Evolutionary conservation across 495 filamentous ascomycete genomes (phyloP), one percentile per base, ranked within the genome.

Genomic region (Aspergillus affinis): DNA sequence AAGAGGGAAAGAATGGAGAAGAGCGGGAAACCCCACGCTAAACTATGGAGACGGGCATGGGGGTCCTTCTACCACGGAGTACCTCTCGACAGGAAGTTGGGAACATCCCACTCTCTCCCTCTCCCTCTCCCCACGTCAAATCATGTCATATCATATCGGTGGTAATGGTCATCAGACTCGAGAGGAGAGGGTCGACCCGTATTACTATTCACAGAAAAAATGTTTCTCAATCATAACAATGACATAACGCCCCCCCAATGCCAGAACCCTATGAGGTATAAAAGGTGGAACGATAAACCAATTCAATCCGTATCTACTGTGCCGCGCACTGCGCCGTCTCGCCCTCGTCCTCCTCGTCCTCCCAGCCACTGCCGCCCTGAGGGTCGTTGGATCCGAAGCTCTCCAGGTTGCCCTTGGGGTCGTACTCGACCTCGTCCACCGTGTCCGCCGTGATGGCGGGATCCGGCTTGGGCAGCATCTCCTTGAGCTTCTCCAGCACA

Each of bases 371-470:
- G n/a, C 83, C 88, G 10, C 82, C 89, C 55, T 88, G 75, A 7
- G 84, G 84, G 69, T 92, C 89, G 51, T 85, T 85, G 50, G 85
- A 85, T 45, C 86, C 84, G 45, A 93, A 91, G 46, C 90, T 85
- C 19, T 96, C 90, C 46, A 97, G 81, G 59, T 89, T 83, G 10
- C 86, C 92, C 67, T 90, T 83, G n/a, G 82, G 82, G 47, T 95
- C 88, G 65, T 88, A 97, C 9, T 89, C 82, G 4, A 97, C 93
- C 48, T 97, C 92, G 57, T 98, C 94, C 17, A 92, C 78, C 45
- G 88, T 84, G 3, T 93, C 87, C 4, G 83, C 83, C 58, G 80
- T 69, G 48, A 96, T 88, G 18, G 78, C 78, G 1, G 77, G 70
- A 6, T 69, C 76, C 3, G 85, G 81, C 59, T 80, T 78, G 27